Evolutionary conservation across 495 filamentous ascomycete genomes (phyloP).

Genomic region (Hypoxylon intermedium): DNA sequence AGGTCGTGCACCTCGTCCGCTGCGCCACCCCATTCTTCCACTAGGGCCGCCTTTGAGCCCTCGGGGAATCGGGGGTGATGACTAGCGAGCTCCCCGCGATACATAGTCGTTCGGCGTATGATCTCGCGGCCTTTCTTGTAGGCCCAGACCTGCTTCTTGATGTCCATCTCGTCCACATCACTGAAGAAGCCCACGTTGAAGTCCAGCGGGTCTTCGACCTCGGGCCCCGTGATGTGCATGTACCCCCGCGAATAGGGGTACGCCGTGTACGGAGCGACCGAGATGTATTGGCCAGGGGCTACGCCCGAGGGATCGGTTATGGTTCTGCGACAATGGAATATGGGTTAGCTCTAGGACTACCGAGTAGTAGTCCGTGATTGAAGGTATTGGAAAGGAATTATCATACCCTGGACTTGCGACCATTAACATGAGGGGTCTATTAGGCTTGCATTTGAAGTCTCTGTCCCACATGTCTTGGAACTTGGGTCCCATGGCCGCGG

Average conservation of each 20-base stretch:
- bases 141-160: constrained; percentile 55
- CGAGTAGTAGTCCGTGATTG: not conserved
- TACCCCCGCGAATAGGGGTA: constrained; percentile 65
- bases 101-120: constrained; percentile 58
- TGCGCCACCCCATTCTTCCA: constrained; percentile 41
- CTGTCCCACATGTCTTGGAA: constrained; percentile 53
- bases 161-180: constrained; percentile 49
- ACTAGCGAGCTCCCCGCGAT: constrained; percentile 57
- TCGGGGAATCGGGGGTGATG: constrained; percentile 60
- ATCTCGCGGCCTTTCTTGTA: constrained; percentile 66
- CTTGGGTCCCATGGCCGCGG: constrained; percentile 47
- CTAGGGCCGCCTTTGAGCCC: constrained; percentile 50
- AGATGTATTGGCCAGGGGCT: constrained; percentile 48
- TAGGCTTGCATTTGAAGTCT: constrained; percentile 50
- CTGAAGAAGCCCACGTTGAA: constrained; percentile 56
- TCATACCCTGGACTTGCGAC: constrained; percentile 39
- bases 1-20: constrained; percentile 36
- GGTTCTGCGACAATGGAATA: constrained; percentile 1
- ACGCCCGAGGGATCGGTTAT: constrained; percentile 40
- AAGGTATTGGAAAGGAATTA: not conserved
- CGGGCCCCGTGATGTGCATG: constrained; percentile 60
- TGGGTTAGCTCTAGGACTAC: not conserved
- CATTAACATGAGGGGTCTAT: constrained; percentile 50
- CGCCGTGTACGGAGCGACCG: constrained; percentile 47
- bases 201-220: constrained; percentile 42